Evolutionary conservation across 305 asterid genomes (phyloP).

Genomic region (Ilex paraguariensis): DNA sequence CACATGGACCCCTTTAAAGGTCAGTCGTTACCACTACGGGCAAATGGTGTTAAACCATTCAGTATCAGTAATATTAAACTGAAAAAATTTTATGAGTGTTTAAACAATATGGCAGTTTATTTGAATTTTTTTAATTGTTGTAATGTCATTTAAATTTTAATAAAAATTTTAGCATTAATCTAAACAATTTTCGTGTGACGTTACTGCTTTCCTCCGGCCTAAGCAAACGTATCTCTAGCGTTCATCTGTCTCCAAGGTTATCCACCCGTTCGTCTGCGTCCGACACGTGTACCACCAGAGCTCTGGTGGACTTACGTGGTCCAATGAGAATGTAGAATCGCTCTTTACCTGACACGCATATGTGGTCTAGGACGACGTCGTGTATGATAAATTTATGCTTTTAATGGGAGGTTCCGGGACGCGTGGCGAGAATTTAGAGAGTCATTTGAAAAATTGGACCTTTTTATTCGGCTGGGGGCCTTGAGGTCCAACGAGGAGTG

Average conservation of each 20-base stretch:
- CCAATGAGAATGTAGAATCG: conserved; percentile 14
- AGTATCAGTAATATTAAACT: too few species aligned
- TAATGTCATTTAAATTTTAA: too few species aligned
- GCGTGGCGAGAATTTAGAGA: neutral
- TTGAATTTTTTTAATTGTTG: too few species aligned
- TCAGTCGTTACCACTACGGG: conserved; percentile 4
- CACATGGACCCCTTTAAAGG: conserved; percentile 6
- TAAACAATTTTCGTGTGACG: neutral
- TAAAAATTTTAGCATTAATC: too few species aligned
- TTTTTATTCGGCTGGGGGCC: neutral
- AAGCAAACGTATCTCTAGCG: conserved; percentile 24
- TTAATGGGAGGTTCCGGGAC: neutral
- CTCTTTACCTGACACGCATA: conserved; percentile 13
- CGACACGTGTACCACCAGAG: conserved; percentile 35
- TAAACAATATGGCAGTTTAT: too few species aligned
- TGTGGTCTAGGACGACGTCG: neutral
- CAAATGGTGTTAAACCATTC: neutral
- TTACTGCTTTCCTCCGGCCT: conserved; percentile 19
- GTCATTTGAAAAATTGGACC: neutral
- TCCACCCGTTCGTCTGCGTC: conserved; percentile 38
- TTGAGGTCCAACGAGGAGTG: neutral
- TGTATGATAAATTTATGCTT: neutral
- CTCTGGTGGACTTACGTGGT: conserved; percentile 20
- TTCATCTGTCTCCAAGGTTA: conserved; percentile 12
- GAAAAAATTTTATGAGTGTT: too few species aligned